Conservation (phyloP, 352 stramenopile species). For the Globisporangium viniferum region DNA sequence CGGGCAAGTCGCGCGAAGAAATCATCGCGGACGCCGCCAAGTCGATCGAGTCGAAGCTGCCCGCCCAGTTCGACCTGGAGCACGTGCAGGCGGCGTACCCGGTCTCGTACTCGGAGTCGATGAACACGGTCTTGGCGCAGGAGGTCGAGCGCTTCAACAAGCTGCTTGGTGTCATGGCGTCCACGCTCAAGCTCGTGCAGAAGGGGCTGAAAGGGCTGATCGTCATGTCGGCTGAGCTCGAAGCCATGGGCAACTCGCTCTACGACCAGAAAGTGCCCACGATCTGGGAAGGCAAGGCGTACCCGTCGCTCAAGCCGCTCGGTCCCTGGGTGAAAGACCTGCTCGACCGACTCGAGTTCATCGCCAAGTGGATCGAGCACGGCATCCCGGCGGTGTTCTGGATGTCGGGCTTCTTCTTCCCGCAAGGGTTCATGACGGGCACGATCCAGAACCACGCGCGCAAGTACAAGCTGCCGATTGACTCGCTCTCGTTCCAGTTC, state of each 20-base stretch:
- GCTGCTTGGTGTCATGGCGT: constrained; percentile 61
- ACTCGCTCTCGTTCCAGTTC: constrained; percentile 90
- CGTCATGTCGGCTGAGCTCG: constrained; percentile 84
- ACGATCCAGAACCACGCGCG: constrained; percentile 92
- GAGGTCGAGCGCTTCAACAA: constrained; percentile 86
- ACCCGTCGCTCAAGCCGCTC: constrained; percentile 90
- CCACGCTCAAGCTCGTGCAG: constrained; percentile 67
- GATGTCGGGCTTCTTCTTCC: constrained; percentile 93
- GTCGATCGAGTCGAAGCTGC: constrained; percentile 64
- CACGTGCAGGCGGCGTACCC: constrained; percentile 83
- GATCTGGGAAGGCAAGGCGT: constrained; percentile 87
- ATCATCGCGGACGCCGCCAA: constrained; percentile 74
- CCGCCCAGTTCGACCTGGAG: constrained; percentile 71
- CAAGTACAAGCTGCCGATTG: constrained; percentile 87
- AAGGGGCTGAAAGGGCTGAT: constrained; percentile 75
- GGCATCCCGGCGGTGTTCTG: constrained; percentile 85
- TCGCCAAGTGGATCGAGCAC: constrained; percentile 67
- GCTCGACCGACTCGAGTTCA: constrained; percentile 69
- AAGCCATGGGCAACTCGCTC: constrained; percentile 82
- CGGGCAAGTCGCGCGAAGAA: constrained; percentile 71
- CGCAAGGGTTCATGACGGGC: constrained; percentile 89
- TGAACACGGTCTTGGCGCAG: constrained; percentile 94
- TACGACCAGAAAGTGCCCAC: constrained; percentile 89
- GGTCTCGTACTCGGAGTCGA: constrained; percentile 90
- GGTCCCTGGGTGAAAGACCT: constrained; percentile 87